Base-by-base conservation (phyloP, 305 asterid species). In the Solanum hybrid region DNA sequence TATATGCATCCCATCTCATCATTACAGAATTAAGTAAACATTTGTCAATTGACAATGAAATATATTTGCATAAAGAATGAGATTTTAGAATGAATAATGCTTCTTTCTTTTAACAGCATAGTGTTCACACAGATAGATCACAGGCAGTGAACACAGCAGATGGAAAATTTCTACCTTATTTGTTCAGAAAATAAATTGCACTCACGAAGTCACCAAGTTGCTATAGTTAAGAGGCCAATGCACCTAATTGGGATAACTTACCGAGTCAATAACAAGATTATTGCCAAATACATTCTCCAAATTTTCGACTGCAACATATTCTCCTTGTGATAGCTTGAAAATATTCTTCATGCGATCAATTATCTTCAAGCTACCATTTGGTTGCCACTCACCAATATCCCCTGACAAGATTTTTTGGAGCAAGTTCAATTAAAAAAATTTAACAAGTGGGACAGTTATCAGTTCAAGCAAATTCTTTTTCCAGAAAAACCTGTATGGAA, bases 291-390 rank as follows among this genome's bases (percentile, higher is more conserved):
- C 26, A 79, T 87, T 87, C 91, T 89, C 91, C 88, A 89, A 37
- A 77, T 87, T 89, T 72, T 87, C 91, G 20, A 87, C 89, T 27
- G 91, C 91, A 78, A 89, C 91, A 89, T 89, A 89, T 89, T 89
- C 91, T 12, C 91, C 91, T 87, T 89, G 91, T 22, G 91, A 89
- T 60, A 89, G 89, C 89, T 89, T 89, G 91, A 89, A 89, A 56
- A 90, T 90, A 78, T 90, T 90, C 86, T 90, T 90, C 89, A 86
- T 90, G 73, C 91, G 91, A 84, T 90, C 92, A n/a, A 90, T 90
- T 86, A 90, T 86, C 85, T 89, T 90, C 87, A 90, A 38, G 80
- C 91, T 86, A 38, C 92, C 92, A 79, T 86, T 90, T 7, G 89
- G 75, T 88, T 90, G 90, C 92, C 92, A 90, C 51, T 88, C 92